Evolutionary conservation across 2,329 filamentous ascomycete species (phyloP).

Genomic region (Sphaceloma murrayae): DNA sequence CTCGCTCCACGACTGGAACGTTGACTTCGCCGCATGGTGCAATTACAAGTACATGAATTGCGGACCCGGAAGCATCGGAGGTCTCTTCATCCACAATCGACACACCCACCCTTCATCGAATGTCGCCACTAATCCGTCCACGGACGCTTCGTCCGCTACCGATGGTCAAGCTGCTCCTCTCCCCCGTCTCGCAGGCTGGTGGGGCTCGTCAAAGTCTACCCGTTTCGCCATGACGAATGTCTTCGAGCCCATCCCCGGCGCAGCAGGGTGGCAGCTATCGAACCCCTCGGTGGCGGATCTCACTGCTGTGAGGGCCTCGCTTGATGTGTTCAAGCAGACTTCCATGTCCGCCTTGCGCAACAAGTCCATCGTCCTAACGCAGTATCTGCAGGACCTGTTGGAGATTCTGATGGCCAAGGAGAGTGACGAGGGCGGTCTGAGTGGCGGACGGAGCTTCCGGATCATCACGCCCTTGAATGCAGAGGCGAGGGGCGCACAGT

Average conservation of each 20-base stretch:
- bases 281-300: conserved; percentile 75
- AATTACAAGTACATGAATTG: conserved; percentile 91
- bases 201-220: conserved; percentile 66
- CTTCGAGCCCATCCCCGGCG: conserved; percentile 69
- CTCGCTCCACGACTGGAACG: conserved; percentile 74
- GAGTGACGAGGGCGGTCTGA: conserved; percentile 22
- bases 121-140: too few species aligned
- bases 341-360: conserved; percentile 57
- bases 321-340: conserved; percentile 65
- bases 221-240: conserved; percentile 76
- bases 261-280: conserved; percentile 72
- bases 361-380: conserved; percentile 64
- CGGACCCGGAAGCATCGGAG: conserved; percentile 72
- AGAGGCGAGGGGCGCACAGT: conserved; percentile 62
- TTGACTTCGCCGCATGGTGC: conserved; percentile 89
- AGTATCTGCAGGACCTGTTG: conserved; percentile 59
- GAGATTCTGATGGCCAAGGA: conserved; percentile 19
- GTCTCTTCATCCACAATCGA: conserved; percentile 67
- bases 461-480: conserved; percentile 62
- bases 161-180: conserved; percentile 33
- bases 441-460: conserved; percentile 28
- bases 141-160: too few species aligned
- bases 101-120: conserved; percentile 42
- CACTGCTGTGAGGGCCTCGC: conserved; percentile 60
- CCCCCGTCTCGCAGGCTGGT: conserved; percentile 72